Evolutionary conservation across 1,284 basidiomycete species (phyloP), one percentile per base, ranked within the genome.

Genomic region (Meira miltonrushii): DNA sequence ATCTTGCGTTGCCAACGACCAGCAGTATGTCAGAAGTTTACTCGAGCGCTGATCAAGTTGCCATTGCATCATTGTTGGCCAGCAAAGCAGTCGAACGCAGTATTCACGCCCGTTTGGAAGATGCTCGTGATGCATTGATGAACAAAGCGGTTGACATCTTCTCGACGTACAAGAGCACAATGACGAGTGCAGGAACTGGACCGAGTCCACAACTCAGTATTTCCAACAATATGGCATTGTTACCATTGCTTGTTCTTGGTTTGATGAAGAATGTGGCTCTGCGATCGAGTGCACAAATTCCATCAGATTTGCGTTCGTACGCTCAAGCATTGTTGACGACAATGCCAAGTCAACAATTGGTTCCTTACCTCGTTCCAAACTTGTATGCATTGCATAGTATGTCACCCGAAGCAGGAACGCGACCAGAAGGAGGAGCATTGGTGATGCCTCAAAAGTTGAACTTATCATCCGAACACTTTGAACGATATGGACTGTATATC

Each of bases 331-430:
- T 99, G 50, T 83, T 98, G 66, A 93, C 91, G 1, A 91, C 92
- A 8, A 79, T 98, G 52, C 95, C 95, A 0, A 86, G 88, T 7
- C 91, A 99, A 82, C 81, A 88, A 33, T 84, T 98, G 50, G 83
- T 98, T 50, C 92, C 95, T 0, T 97, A 95, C 80, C 85, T 98
- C 65, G 89, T 97, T 79, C 91, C 95, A 1, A 86, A 84, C 23
- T 94, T 99, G 82, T 97, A 95, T 82, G 90, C 91, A 3, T 81
- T 99, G 64, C 95, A 98, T 82, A 94, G 89, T 79, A 99, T 99
- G 95, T 84, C 88, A 5, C 85, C 88, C 39, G 90, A 94, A 81
- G 90, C 90, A 59, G 66, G 83, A 56, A 65, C 66, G 7, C 57
- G 48, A 41, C 50, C 52, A 5, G 55, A 57, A 28, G 58, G 55